A percentile compares a stretch with the other conserved stretches of the same genome.
Conservation (phyloP, 2,329 filamentous ascomycete species). For the Paraphaeosphaeria sporulosa region DNA sequence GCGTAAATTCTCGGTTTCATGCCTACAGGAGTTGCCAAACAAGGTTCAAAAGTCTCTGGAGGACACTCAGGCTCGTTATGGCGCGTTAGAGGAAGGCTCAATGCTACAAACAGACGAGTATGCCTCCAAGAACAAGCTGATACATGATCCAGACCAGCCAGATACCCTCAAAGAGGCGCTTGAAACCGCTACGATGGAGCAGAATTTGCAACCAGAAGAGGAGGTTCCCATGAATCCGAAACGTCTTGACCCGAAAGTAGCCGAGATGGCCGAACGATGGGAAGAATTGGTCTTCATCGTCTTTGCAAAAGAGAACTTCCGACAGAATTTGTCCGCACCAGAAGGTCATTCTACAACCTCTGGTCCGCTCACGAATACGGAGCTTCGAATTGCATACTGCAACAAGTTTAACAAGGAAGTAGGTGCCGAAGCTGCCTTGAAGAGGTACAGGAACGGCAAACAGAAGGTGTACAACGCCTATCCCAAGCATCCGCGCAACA, state of each 20-base stretch:
- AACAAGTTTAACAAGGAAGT: background rate
- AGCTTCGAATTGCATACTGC: background rate
- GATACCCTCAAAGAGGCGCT: background rate
- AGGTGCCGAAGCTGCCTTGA: background rate
- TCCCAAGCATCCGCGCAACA: background rate
- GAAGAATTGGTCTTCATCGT: conserved; percentile 4
- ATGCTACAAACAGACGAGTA: background rate
- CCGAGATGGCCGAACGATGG: background rate
- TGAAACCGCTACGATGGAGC: background rate
- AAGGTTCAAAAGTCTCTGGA: background rate
- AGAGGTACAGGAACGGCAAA: conserved; percentile 3
- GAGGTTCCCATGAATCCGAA: too few relatives aligned
- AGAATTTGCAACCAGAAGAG: background rate
- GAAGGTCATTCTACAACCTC: background rate
- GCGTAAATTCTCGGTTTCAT: background rate
- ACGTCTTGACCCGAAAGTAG: background rate
- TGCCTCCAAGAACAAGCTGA: background rate
- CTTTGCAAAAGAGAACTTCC: conserved; percentile 1
- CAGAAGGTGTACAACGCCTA: background rate
- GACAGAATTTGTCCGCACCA: background rate
- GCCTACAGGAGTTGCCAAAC: background rate
- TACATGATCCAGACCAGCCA: background rate
- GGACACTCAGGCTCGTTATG: background rate
- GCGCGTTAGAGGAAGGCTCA: background rate
- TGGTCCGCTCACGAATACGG: background rate